Base-by-base conservation (phyloP, 1,139 yeast genomes). In the Scheffersomyces stambukii region DNA sequence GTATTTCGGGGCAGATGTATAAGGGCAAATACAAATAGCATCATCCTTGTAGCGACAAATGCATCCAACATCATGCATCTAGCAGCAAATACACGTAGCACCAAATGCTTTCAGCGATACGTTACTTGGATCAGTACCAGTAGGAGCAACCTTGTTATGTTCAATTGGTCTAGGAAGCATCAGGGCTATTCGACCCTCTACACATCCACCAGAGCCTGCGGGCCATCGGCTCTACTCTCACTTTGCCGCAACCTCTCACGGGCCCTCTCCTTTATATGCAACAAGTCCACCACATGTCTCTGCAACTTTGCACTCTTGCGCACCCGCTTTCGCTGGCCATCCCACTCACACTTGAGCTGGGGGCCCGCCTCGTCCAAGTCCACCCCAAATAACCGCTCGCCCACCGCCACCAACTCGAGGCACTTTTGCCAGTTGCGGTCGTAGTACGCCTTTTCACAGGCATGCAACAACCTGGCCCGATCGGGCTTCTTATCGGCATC, bases 401-500 rank as follows among this genome's bases (percentile, higher is more conserved):
- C 66, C 12, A 27, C 36, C 9, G 38, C 28, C 12, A 37, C 23
- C 23, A 37, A 23, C 16, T 30, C 21, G 16, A 70, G 46, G 40
- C 84, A 77, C 24, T 56, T 51, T 1, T 35, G 17, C 41, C 71
- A 78, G 19, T 71, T 54, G 28, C 68, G 54, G 26, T 55, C 45
- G 45, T 57, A 79, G 42, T 75, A 79, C 1, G 74, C 59, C 38
- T 70, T 54, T 40, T 77, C 77, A 34, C 74, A 56, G 1, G 68
- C 70, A 39, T 64, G 65, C 16, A 67, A 43, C 29, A 64, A 42
- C 23, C 45, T 49, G 8, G 52, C 57, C 18, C 69, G 47, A 40
- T 63, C 67, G 5, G 57, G 46, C 38, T 67, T 67, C 18, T 48
- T 42, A 5, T 37, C 32, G 4, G 46, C 34, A 24, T 57, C 54